Conservation (phyloP, 1,284 basidiomycete genomes). For the Bjerkandera adusta region DNA sequence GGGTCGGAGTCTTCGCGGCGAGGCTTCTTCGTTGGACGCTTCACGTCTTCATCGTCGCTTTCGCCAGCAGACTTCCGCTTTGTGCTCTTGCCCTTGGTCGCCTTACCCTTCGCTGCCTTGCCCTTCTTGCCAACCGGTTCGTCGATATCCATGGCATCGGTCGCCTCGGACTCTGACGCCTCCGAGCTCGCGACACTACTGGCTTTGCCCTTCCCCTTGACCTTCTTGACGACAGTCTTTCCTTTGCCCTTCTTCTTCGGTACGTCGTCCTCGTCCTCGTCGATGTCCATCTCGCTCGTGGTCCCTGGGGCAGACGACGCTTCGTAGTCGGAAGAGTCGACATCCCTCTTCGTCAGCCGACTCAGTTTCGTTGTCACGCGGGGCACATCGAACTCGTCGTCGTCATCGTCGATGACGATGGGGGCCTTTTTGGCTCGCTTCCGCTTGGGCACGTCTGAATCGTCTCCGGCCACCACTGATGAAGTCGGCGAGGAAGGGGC, state of each 20-base stretch:
- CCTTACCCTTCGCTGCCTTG: conserved; percentile 26
- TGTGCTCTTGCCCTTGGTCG: conserved; percentile 25
- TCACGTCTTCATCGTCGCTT: conserved; percentile 32
- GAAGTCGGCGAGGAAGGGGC: conserved; percentile 16
- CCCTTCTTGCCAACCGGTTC: conserved; percentile 35
- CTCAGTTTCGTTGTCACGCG: conserved; percentile 11
- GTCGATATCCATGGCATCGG: conserved; percentile 56
- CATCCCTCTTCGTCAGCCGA: conserved; percentile 17
- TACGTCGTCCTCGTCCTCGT: conserved; percentile 25
- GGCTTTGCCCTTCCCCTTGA: conserved; percentile 17
- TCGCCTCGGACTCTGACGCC: conserved; percentile 21
- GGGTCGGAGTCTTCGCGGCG: conserved; percentile 69
- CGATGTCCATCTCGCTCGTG: conserved; percentile 30
- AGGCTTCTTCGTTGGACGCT: conserved; percentile 45
- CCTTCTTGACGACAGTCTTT: conserved; percentile 12
- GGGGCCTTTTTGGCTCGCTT: conserved; percentile 34
- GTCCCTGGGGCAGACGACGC: conserved; percentile 25
- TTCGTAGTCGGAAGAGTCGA: conserved; percentile 43
- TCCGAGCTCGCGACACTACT: conserved; percentile 21
- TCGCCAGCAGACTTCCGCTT: conserved; percentile 44
- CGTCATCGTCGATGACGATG: conserved; percentile 49
- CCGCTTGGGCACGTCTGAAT: conserved; percentile 30
- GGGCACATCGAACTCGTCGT: conserved; percentile 24
- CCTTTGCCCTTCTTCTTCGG: conserved; percentile 29
- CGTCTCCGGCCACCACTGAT: conserved; percentile 28